Evolutionary conservation across 441 rosid species (phyloP).

Genomic region (Brassica balearica): DNA sequence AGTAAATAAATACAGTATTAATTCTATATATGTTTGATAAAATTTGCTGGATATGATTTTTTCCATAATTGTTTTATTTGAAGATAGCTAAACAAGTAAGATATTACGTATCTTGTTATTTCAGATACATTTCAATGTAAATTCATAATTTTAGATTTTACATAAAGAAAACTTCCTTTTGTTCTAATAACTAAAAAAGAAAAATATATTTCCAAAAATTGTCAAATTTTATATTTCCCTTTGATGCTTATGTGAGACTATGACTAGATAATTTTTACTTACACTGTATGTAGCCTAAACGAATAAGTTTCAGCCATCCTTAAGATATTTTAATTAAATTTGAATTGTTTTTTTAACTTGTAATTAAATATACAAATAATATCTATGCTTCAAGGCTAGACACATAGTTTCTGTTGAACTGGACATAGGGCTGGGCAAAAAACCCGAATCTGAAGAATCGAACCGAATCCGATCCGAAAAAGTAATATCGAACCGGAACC

Average conservation of each 20-base stretch:
- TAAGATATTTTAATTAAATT: too few relatives aligned
- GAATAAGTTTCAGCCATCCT: too few relatives aligned
- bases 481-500: too few relatives aligned
- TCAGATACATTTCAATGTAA: conserved; percentile 5
- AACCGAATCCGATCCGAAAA: too few relatives aligned
- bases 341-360: too few relatives aligned
- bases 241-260: not conserved
- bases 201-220: not conserved
- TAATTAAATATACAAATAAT: too few relatives aligned
- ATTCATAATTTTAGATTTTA: not conserved
- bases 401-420: too few relatives aligned
- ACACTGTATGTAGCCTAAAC: too few relatives aligned
- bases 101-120: not conserved
- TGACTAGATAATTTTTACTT: not conserved
- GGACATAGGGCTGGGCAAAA: too few relatives aligned
- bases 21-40: not conserved
- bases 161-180: too few relatives aligned
- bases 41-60: not conserved
- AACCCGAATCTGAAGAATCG: too few relatives aligned
- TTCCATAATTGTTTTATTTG: not conserved
- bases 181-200: not conserved
- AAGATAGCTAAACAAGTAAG: not conserved
- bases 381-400: too few relatives aligned
- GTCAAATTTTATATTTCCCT: not conserved
- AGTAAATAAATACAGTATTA: not conserved